Evolutionary conservation across 2,329 filamentous ascomycete species (phyloP), one percentile per base, ranked within the genome.

Genomic region (Lasiodiplodia citricola): DNA sequence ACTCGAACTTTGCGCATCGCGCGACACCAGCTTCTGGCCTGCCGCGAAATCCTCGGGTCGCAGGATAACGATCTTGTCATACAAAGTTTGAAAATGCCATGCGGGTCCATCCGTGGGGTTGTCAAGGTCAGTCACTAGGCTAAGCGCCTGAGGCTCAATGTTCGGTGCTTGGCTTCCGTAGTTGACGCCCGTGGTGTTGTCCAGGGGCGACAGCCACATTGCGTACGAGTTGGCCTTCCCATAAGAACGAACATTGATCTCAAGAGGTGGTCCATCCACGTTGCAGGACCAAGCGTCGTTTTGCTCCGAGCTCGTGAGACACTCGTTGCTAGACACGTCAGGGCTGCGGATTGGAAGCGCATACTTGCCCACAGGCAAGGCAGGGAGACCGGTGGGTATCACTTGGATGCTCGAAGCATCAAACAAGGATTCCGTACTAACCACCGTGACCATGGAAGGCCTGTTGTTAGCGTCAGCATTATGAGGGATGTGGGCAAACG

Each of bases 21-120:
- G 58, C 23, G 58, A 56, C 63, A 21, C 44, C 8, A 72, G 70
- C 10, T 66, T 69, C 23, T 72, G 71, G 18, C 75, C 76, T 38
- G 74, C 73, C 41, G 71, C 70, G 68, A 82, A 78, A 28, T 81
- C 77, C 23, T 79, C 74, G 25, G 79, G 76, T 4, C 78, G 76
- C 3, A 88, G 71, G 51, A 91, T 83, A 4, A 91, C 87, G 47
- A 91, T 73, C 75, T 92, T 92, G 75, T 91, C 85, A 73, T 91
- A 91, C 16, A 81, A 76, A 28, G 86, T 79, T 71, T 86, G 84
- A 74, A 91, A 91, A 72, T 90, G 90, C 74, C 86, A 87, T 6
- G 89, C 89, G 16, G 89, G 88, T 2, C 90, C 90, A 70, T 85
- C 82, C 16, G 79, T 78, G 47, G 83, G 80, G 68, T 87, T 85